phyloP scores from a whole-genome alignment of 331 rosid genomes.

The Quercus lobata region DNA sequence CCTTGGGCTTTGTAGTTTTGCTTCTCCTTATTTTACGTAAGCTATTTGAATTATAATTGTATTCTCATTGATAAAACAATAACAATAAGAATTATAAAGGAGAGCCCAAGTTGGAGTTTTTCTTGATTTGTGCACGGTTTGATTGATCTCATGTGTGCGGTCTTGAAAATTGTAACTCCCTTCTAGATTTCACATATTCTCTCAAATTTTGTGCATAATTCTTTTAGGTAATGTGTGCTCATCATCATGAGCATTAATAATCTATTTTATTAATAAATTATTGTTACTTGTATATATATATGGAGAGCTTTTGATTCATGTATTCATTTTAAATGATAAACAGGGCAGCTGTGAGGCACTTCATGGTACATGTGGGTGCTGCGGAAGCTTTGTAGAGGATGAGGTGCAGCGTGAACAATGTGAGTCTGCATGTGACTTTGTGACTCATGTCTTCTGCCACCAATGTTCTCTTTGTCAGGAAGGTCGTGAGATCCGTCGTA shows the following conservation, averaged over 20 bases:
- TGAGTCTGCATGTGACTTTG: conserved; percentile 74
- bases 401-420: conserved; percentile 72
- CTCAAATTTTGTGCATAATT: too few species aligned
- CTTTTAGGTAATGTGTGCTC: too few species aligned
- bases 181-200: too few species aligned
- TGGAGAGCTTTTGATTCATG: neutral
- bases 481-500: conserved; percentile 94
- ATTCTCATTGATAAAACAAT: neutral
- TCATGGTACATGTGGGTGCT: conserved; percentile 81
- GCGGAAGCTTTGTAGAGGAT: conserved; percentile 61
- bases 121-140: too few species aligned
- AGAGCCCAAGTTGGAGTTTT: too few species aligned
- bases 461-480: conserved; percentile 91
- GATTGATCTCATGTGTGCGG: too few species aligned
- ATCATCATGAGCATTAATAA: too few species aligned
- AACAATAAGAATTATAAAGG: neutral
- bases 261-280: too few species aligned
- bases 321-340: conserved; percentile 1
- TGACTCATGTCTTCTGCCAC: conserved; percentile 85
- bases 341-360: conserved; percentile 84
- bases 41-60: neutral
- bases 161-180: too few species aligned
- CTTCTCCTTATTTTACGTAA: too few species aligned
- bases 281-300: too few species aligned
- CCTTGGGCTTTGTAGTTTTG: too few species aligned